Base-by-base conservation (phyloP, 345 rosid species). In the Arabis alpina region DNA sequence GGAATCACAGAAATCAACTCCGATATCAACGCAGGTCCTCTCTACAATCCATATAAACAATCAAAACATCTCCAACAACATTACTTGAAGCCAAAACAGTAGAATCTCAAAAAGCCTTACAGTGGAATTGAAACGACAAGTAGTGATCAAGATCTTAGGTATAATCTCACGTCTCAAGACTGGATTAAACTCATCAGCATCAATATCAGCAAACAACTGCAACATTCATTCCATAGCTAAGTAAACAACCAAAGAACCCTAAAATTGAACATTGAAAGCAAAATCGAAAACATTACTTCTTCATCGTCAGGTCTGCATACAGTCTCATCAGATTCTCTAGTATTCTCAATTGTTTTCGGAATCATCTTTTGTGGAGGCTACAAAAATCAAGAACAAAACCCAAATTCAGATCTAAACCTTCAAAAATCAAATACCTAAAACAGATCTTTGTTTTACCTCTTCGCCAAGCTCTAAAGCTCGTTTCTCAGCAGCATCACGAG, bases 321-420 rank as follows among this genome's bases (percentile, higher is more conserved):
- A 1, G 98, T 94, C 67, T 92, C 98, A 62, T 94, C 99, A 3
- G 60, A 6, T 80, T 94, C 99, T 58, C 99, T 82, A 3, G 98
- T 89, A 68, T 94, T 94, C 85, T 94, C 99, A 50, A 94, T 89
- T 24, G 97, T 94, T 8, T 82, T 87, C 47, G 99, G 98, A 40
- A 80, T 72, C 66, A 34, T 79, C 78, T 84, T 94, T 34, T 83
- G 78, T 10, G 88, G 85, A 58, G 93, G 97, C 98, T 91, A 82
- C 72, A 79, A 14, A 47, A 50, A 8, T 6, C 36, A 54, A 40
- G n/a, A 56, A 42, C 2, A 52, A 3, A 10, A 16, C n/a, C 11
- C 12, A 25, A n/a, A 5, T 10, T 0, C 8, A 12, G 3, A 49
- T 13, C 36, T n/a, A 40, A 52, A 48, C 48, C 23, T 40, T 24